Base-by-base conservation (phyloP, 208 protist species). In the Vickermania ingenoplastis region DNA sequence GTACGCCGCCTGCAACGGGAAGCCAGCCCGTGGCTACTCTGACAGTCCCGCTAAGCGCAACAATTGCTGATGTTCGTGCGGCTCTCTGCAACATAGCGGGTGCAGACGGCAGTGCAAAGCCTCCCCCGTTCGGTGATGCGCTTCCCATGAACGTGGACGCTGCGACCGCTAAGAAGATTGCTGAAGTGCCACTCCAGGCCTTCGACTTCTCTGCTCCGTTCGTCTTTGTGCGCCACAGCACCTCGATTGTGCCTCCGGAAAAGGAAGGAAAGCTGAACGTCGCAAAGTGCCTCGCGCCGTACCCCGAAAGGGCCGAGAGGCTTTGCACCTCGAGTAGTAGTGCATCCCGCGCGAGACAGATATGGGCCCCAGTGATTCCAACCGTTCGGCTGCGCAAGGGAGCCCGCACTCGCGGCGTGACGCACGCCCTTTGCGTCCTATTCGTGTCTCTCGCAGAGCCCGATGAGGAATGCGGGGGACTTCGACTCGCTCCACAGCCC, bases 141-240 rank as follows among this genome's bases (percentile, higher is more conserved):
- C n/a, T n/a, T n/a, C n/a, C n/a, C n/a, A n/a, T n/a, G n/a, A n/a
- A n/a, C n/a, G n/a, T n/a, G n/a, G n/a, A n/a, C n/a, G n/a, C n/a
- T n/a, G n/a, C n/a, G n/a, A n/a, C n/a, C n/a, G n/a, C n/a, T n/a
- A n/a, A n/a, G n/a, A n/a, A n/a, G n/a, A n/a, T n/a, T n/a, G n/a
- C n/a, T n/a, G n/a, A 45, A 17, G 69, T 78, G 25, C 77, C 79
- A 13, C 75, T 92, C 24, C 79, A 92, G 64, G 77, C 88, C 1
- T 89, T 92, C 62, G 77, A 92, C 55, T 75, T 92, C 59, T 73
- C 69, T n/a, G 70, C 71, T 21, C 73, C 69, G 24, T 91, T 92
- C 55, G 71, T 64, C 56, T 92, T 92, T 59, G 78, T 91, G 24
- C 68, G 55, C 31, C 36, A 45, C 17, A 45, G 36, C 17, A 36